These are phyloP conservation scores for Epichloe aotearoae DNA, from an alignment of 2,329 filamentous ascomycete genomes.

Conservation along the genomic window DNA sequence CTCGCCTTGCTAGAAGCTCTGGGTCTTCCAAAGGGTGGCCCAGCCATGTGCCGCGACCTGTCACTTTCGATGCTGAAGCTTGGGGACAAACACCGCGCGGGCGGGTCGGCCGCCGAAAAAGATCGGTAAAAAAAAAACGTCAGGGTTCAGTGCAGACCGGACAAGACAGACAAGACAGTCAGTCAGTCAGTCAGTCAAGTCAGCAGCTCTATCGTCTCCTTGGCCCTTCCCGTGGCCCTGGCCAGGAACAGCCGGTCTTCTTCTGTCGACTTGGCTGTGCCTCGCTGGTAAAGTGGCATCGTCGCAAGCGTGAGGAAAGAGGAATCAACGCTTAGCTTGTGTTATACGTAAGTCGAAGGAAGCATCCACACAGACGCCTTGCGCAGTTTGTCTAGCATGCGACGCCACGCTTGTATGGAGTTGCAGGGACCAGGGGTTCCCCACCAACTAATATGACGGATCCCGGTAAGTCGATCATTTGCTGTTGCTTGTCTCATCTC, in stretches of 20 bases:
- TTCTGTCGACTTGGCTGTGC: background rate
- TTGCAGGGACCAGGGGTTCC: background rate
- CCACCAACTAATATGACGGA: background rate
- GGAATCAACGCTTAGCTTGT: constrained; percentile 9
- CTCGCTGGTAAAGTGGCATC: constrained; percentile 1
- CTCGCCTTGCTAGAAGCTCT: background rate
- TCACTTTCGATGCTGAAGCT: background rate
- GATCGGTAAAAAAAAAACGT: constrained; percentile 1
- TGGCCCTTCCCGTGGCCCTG: background rate
- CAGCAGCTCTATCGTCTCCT: no score
- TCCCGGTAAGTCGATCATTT: background rate
- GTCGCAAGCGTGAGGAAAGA: constrained; percentile 13
- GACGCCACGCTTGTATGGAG: constrained; percentile 7
- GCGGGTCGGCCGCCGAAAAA: constrained; percentile 4
- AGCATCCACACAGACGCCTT: background rate
- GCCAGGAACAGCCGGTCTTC: background rate
- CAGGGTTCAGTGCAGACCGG: constrained; percentile 1
- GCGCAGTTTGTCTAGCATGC: constrained; percentile 4
- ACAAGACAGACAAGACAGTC: background rate
- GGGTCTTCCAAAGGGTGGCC: background rate
- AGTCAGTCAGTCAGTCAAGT: background rate
- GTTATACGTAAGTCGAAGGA: constrained; percentile 4
- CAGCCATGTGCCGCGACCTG: background rate
- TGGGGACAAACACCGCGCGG: background rate
- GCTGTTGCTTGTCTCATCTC: no score